These are phyloP conservation scores for Lodderomyces jiufengensis DNA, from an alignment of 1,139 yeast genomes.

Conservation along the genomic window DNA sequence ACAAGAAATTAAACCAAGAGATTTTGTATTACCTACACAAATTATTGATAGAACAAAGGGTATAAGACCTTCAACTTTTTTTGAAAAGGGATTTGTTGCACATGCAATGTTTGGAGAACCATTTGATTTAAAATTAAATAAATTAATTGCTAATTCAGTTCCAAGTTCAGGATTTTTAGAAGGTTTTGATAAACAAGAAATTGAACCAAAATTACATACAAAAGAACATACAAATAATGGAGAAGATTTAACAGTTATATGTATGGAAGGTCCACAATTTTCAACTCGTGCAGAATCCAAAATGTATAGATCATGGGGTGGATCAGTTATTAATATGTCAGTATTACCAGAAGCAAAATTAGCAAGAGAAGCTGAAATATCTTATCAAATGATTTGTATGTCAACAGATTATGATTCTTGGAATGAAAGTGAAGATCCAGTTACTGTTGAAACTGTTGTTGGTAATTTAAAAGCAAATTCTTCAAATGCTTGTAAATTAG, in stretches of 20 bases:
- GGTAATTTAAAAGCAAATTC: conserved; percentile 86
- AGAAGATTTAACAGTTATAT: conserved; percentile 77
- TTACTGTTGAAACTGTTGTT: conserved; percentile 93
- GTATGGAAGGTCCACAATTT: conserved; percentile 99
- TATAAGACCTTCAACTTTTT: conserved; percentile 83
- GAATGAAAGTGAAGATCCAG: conserved; percentile 94
- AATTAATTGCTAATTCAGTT: conserved; percentile 57
- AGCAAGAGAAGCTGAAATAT: conserved; percentile 95
- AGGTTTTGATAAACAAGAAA: conserved; percentile 33
- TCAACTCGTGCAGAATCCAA: conserved; percentile 96
- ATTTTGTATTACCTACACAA: conserved; percentile 92
- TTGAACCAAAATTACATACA: conserved; percentile 52
- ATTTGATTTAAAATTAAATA: conserved; percentile 71
- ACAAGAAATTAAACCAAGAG: conserved; percentile 85
- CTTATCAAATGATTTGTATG: conserved; percentile 98
- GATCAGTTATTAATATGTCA: conserved; percentile 93
- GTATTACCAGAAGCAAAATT: conserved; percentile 93
- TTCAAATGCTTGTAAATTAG: conserved; percentile 77
- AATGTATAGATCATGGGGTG: conserved; percentile 87
- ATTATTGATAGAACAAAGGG: conserved; percentile 97
- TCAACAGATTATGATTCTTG: conserved; percentile 98
- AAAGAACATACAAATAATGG: conserved; percentile 44
- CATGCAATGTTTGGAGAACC: conserved; percentile 98
- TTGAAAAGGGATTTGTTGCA: conserved; percentile 90
- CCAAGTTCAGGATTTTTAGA: conserved; percentile 52